These are phyloP conservation scores for Colletotrichum graminicola DNA, from an alignment of 2,329 filamentous ascomycete species.

Conservation along the genomic window DNA sequence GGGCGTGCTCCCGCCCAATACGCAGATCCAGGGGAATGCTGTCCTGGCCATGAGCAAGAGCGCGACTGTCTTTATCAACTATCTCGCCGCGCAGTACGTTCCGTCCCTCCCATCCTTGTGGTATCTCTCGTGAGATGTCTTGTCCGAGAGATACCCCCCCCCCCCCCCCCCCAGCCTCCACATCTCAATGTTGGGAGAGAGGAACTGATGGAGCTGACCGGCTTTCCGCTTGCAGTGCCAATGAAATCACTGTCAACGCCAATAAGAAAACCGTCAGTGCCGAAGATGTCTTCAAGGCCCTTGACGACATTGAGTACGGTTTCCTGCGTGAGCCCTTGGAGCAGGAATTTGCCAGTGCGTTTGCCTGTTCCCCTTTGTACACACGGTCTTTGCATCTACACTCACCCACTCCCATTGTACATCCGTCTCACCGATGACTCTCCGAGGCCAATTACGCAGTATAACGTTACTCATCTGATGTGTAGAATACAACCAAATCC, in stretches of 20 bases:
- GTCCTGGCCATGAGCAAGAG: constrained; percentile 84
- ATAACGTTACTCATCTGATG: constrained; percentile 11
- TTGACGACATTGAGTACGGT: constrained; percentile 82
- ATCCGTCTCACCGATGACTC: neutral
- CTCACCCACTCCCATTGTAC: neutral
- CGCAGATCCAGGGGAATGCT: constrained; percentile 86
- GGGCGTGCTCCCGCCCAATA: constrained; percentile 82
- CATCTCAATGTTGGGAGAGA: neutral
- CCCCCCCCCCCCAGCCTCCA: too few relatives aligned
- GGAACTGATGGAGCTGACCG: constrained; percentile 5
- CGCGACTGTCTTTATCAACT: constrained; percentile 86
- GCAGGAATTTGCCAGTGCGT: constrained; percentile 80
- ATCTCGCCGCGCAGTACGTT: constrained; percentile 79
- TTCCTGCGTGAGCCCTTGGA: constrained; percentile 78
- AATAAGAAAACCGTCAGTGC: constrained; percentile 84
- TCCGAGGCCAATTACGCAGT: neutral
- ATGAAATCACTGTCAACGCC: constrained; percentile 74
- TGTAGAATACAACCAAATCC: constrained; percentile 78
- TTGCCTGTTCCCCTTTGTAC: constrained; percentile 3
- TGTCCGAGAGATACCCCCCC: neutral
- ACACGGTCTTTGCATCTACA: neutral
- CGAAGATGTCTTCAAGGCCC: constrained; percentile 79
- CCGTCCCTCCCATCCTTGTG: neutral
- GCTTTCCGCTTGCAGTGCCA: constrained; percentile 67
- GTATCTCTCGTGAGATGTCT: neutral